A percentile compares a stretch with the other conserved stretches of the same genome.
Conservation (phyloP, 1,284 basidiomycete species). For the Ganoderma multipileum region DNA sequence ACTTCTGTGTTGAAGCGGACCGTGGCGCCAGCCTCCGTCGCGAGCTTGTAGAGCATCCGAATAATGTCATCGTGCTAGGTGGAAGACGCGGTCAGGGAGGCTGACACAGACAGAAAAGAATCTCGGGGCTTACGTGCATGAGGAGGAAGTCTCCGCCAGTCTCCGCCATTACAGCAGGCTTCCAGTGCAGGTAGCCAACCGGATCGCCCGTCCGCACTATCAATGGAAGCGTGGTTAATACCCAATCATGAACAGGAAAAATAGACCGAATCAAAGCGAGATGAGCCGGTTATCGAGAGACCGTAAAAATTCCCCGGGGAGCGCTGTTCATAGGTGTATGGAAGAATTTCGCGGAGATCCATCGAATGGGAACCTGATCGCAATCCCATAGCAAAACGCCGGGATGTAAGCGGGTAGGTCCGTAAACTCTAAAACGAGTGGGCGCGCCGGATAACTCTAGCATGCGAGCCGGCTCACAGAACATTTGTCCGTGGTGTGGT, state of each 20-base stretch:
- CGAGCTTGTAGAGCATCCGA: constrained; percentile 49
- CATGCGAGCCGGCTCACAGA: not conserved
- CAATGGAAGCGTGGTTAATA: not conserved
- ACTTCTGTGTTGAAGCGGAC: constrained; percentile 50
- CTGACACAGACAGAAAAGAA: not conserved
- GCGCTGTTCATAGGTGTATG: not conserved
- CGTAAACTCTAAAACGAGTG: not conserved
- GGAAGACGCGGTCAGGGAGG: not conserved
- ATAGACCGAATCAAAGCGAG: not conserved
- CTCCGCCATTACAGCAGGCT: constrained; percentile 58
- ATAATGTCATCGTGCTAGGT: constrained; percentile 54
- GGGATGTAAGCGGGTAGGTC: not conserved
- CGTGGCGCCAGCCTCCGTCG: constrained; percentile 47
- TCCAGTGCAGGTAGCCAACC: constrained; percentile 57
- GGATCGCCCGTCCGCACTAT: constrained; percentile 53
- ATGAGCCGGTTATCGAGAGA: not conserved
- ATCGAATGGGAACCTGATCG: not conserved
- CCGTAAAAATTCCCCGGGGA: not conserved
- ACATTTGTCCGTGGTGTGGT: not conserved
- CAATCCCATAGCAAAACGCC: not conserved
- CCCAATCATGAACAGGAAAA: not conserved
- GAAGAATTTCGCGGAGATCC: not conserved
- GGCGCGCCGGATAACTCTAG: not conserved
- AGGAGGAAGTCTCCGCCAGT: constrained; percentile 60
- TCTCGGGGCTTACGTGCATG: constrained; percentile 33